Conservation (phyloP, 148 eudicot species). For the Spergularia bocconei region DNA sequence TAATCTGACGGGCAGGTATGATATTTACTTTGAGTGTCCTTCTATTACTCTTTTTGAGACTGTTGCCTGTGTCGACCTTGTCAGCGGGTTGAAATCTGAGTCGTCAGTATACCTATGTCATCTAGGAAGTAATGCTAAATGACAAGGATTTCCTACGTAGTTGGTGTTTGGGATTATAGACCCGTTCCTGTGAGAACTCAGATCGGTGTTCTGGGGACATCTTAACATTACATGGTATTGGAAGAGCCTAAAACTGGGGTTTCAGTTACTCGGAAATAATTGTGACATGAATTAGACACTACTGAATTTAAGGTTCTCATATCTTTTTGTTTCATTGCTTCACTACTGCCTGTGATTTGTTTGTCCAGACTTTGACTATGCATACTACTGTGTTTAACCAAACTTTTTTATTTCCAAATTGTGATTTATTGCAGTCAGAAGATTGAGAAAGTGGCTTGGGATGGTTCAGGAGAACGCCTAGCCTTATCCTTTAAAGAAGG, state of each 20-base stretch:
- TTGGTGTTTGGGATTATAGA: not conserved
- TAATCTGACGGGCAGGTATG: slow-evolving; percentile 70
- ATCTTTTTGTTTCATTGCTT: not conserved
- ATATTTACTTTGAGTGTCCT: not conserved
- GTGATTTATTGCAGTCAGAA: slow-evolving; percentile 48
- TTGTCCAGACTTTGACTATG: not conserved
- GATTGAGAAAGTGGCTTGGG: slow-evolving; percentile 97
- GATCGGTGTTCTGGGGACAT: not conserved
- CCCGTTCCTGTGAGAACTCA: not conserved
- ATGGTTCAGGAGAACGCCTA: slow-evolving; percentile 93
- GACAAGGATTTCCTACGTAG: not conserved
- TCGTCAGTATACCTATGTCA: not conserved
- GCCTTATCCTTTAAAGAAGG: slow-evolving; percentile 85
- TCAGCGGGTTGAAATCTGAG: not conserved
- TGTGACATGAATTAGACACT: not conserved
- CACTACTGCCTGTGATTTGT: not conserved
- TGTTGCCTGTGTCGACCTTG: not conserved
- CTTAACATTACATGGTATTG: not conserved
- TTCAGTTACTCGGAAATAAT: not conserved
- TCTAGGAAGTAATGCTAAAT: not conserved
- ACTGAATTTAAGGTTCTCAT: not conserved
- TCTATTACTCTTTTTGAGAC: not conserved
- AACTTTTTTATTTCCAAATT: slow-evolving; percentile 3
- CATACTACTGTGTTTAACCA: not conserved
- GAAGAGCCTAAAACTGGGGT: not conserved